These are phyloP conservation scores for Ceratonia siliqua DNA, from an alignment of 306 rosid genomes.

Conservation along the genomic window DNA sequence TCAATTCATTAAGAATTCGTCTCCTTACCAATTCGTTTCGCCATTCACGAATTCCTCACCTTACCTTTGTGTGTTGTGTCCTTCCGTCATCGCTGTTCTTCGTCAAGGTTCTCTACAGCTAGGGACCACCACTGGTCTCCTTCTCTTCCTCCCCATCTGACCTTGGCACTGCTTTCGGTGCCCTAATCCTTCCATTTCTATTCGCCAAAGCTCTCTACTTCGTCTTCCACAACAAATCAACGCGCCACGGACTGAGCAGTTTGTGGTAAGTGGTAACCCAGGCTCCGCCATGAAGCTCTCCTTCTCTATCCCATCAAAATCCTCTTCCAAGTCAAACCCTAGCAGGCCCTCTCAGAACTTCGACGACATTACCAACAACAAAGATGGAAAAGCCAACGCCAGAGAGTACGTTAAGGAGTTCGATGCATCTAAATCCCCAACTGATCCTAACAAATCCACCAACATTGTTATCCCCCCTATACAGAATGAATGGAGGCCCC, in stretches of 20 bases:
- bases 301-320: constrained; percentile 44
- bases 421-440: constrained; percentile 32
- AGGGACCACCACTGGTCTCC: too few relatives aligned
- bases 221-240: not conserved
- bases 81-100: too few relatives aligned
- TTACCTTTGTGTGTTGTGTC: too few relatives aligned
- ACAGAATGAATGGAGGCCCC: constrained; percentile 40
- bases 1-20: too few relatives aligned
- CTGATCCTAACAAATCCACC: constrained; percentile 16
- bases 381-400: not conserved
- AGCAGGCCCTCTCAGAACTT: constrained; percentile 29
- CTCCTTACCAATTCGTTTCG: too few relatives aligned
- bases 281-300: constrained; percentile 44
- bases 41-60: too few relatives aligned
- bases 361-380: not conserved
- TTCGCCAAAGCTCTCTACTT: not conserved
- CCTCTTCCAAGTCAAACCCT: constrained; percentile 41
- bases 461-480: constrained; percentile 33
- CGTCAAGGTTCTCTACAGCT: too few relatives aligned
- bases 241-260: not conserved
- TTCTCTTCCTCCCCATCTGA: too few relatives aligned
- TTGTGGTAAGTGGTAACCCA: too few relatives aligned
- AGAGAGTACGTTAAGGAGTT: constrained; percentile 37
- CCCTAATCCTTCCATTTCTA: not conserved
- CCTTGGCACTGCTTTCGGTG: not conserved